A percentile compares a stretch with the other conserved stretches of the same genome.
Evolutionary conservation across 805 yeast species (phyloP).

Genomic region (Isabelozyma heimii): DNA sequence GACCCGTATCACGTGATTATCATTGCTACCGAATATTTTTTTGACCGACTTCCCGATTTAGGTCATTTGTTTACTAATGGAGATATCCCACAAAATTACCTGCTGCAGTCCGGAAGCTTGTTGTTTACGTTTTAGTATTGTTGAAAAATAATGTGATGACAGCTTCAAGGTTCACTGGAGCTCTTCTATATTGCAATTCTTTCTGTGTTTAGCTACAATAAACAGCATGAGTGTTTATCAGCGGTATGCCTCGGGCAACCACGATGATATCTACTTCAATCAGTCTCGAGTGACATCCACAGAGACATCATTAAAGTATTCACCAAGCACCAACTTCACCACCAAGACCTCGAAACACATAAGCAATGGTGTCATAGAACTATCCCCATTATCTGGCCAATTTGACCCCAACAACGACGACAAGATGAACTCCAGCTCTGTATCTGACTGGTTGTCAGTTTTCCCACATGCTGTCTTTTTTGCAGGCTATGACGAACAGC

Average conservation of each 20-base stretch:
- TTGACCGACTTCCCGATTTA: conserved; percentile 1
- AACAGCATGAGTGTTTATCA: conserved; percentile 35
- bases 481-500: conserved; percentile 49
- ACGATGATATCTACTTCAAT: conserved; percentile 18
- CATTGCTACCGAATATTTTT: not conserved
- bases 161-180: not conserved
- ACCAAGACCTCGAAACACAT: not conserved
- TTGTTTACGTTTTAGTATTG: conserved; percentile 1
- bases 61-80: conserved; percentile 17
- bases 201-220: conserved; percentile 1
- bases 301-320: not conserved
- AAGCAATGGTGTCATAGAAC: conserved; percentile 6
- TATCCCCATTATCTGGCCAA: conserved; percentile 25
- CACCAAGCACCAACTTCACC: not conserved
- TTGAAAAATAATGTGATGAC: not conserved
- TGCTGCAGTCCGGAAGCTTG: not conserved
- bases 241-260: conserved; percentile 37
- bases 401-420: conserved; percentile 13
- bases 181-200: not conserved
- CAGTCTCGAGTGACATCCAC: not conserved
- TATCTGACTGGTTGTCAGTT: conserved; percentile 35
- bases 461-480: conserved; percentile 53
- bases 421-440: conserved; percentile 4
- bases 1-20: not conserved
- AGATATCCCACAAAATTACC: not conserved